phyloP scores from a whole-genome alignment of 176 grass and related monocot species.

The Zizania latifolia region DNA sequence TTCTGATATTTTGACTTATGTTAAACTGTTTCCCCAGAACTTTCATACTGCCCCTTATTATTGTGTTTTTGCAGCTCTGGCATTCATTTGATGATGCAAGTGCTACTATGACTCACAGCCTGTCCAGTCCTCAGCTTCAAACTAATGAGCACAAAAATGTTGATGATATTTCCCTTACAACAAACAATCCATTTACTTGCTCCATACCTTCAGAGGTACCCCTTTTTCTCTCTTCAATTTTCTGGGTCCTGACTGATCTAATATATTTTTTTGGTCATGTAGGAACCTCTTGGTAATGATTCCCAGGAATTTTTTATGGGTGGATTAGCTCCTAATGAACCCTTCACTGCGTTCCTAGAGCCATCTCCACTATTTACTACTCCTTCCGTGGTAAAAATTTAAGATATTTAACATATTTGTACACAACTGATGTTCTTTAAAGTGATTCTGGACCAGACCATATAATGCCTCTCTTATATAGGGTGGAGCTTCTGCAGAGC shows the following conservation, averaged over 20 bases:
- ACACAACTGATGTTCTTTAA: neutral
- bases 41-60: neutral
- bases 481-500: constrained; percentile 31
- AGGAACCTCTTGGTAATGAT: constrained; percentile 37
- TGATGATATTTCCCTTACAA: constrained; percentile 5
- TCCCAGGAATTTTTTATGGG: constrained; percentile 24
- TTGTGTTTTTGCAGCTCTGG: constrained; percentile 51
- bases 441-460: neutral
- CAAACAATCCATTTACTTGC: constrained; percentile 39
- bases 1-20: neutral
- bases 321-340: constrained; percentile 28
- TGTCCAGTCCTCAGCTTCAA: neutral
- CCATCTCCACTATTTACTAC: constrained; percentile 30
- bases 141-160: constrained; percentile 21
- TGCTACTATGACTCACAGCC: constrained; percentile 23
- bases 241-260: constrained; percentile 1
- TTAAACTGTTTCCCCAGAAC: neutral
- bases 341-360: constrained; percentile 22
- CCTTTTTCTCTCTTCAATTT: neutral
- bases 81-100: constrained; percentile 57
- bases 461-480: constrained; percentile 24
- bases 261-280: constrained; percentile 8
- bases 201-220: constrained; percentile 39
- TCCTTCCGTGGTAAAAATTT: constrained; percentile 35
- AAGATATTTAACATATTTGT: constrained; percentile 3